Evolutionary conservation across 768 basidiomycete genomes (phyloP), one percentile per base, ranked within the genome.

Genomic region (Saitozyma sp.): DNA sequence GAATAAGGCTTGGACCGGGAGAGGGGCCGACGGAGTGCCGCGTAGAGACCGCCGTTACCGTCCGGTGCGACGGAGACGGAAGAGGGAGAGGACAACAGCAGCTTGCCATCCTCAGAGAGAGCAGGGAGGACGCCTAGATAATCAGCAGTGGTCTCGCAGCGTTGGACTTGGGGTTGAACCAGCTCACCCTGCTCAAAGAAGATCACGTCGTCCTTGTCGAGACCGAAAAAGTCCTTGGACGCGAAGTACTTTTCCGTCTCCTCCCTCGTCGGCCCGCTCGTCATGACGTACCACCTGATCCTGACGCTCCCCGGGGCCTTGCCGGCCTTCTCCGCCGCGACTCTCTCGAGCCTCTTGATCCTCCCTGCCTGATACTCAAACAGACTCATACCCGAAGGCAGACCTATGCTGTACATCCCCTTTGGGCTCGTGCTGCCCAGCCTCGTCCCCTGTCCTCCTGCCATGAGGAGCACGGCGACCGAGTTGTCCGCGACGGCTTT

Each of bases 221-320:
- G 84, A 5, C 95, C 94, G 76, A 97, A 99, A 82, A 84, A 90
- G 3, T 80, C 78, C 80, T 92, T 84, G 63, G 85, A 82, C 64
- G 81, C 82, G 81, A 98, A 97, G 84, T 89, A 98, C 37, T 81
- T 82, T 79, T 91, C 90, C 20, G 96, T 98, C 42, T 88, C 89
- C 46, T 81, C 83, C 67, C 92, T 86, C 42, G 96, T 99, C 45
- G 95, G 96, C 20, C 94, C 94, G 75, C 91, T 93, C 60, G 95
- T 98, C 96, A 99, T 99, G 74, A 99, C 87, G 82, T 97, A 98
- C 96, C 96, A 98, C 43, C 91, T 91, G 60, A 98, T 86, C 56
- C 86, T 79, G 57, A 91, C 89, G 16, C 80, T 76, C 14, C 84
- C 80, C 71, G 86, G 86, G 45, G 80, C 76, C 54, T 72, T 74